Base-by-base conservation (phyloP, 257 asterid genomes). In the Forsythia viridissima region DNA sequence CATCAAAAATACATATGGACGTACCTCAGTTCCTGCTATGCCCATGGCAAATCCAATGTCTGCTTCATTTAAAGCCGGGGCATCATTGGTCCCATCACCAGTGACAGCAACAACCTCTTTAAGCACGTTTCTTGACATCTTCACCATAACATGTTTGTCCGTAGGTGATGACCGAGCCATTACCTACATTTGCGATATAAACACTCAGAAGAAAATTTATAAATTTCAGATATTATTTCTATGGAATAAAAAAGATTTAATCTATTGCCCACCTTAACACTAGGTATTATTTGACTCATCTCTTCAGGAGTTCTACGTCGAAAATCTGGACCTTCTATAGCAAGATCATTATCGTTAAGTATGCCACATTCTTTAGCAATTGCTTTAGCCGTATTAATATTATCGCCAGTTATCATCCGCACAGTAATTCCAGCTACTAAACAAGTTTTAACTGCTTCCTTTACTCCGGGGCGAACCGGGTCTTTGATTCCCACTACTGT, bases 361-460 rank as follows among this genome's bases (percentile, higher is more conserved):
- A 96, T 96, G 63, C 96, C 99, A 84, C 99, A 96, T 85, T 96
- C 99, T 84, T 70, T 91, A 66, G 99, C 99, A 88, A 96, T 96
- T 42, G 98, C 97, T 85, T 84, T 93, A 77, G 98, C 99, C 0
- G 99, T 96, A 79, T 93, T 86, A 38, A 96, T 87, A 86, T 96
- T 96, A 85, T 93, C 99, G 74, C 98, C 98, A 6, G 98, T 96
- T 79, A 96, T 86, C 99, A 96, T 96, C 39, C 99, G 94, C 67
- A 96, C 97, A 18, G 81, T 83, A 80, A 96, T 92, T 74, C 99
- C 99, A 30, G 99, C 99, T 51, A 84, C 92, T 66, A 90, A 80
- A 84, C 99, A 96, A 21, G 88, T 90, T 83, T 84, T 73, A 42
- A 96, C 98, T 20, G 99, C 98, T 70, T 93, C 97, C 80, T 80